Evolutionary conservation across 164 flowering plant species (phyloP).

Genomic region (Euptelea pleiosperma): DNA sequence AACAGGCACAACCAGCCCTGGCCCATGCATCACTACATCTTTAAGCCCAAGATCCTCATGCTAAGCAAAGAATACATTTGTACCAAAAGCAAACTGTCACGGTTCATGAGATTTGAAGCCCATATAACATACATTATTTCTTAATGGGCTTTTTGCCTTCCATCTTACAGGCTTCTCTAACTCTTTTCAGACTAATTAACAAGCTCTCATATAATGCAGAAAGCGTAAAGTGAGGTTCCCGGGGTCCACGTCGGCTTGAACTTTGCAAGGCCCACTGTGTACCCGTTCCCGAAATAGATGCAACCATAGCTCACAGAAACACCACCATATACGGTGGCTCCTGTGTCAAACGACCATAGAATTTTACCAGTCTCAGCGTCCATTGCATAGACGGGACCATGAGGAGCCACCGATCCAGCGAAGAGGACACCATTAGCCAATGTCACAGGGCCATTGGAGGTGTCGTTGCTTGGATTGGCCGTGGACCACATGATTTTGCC

Average conservation of each 20-base stretch:
- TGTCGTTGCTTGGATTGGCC: conserved; percentile 39
- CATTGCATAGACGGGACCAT: conserved; percentile 45
- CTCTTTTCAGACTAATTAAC: too few species aligned
- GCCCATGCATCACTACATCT: too few species aligned
- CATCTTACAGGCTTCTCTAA: too few species aligned
- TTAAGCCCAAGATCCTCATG: too few species aligned
- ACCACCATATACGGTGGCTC: conserved; percentile 54
- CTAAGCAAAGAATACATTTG: too few species aligned
- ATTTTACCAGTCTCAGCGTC: conserved; percentile 39
- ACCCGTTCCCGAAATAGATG: conserved; percentile 41
- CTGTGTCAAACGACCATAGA: conserved; percentile 39
- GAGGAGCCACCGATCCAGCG: conserved; percentile 36
- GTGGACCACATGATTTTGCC: conserved; percentile 47
- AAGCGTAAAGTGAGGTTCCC: conserved; percentile 43
- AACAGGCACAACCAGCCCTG: too few species aligned
- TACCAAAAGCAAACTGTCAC: too few species aligned
- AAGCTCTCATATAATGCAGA: too few species aligned
- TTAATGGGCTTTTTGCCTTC: too few species aligned
- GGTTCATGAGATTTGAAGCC: too few species aligned
- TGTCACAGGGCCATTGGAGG: conserved; percentile 36
- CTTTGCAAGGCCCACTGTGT: conserved; percentile 23
- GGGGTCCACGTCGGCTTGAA: conserved; percentile 30
- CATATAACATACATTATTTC: too few species aligned
- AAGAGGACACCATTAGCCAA: conserved; percentile 45
- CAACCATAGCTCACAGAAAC: conserved; percentile 43